A percentile compares a stretch with the other conserved stretches of the same genome.
Evolutionary conservation across 495 filamentous ascomycete genomes (phyloP).

Genomic region (Tuber magnatum): DNA sequence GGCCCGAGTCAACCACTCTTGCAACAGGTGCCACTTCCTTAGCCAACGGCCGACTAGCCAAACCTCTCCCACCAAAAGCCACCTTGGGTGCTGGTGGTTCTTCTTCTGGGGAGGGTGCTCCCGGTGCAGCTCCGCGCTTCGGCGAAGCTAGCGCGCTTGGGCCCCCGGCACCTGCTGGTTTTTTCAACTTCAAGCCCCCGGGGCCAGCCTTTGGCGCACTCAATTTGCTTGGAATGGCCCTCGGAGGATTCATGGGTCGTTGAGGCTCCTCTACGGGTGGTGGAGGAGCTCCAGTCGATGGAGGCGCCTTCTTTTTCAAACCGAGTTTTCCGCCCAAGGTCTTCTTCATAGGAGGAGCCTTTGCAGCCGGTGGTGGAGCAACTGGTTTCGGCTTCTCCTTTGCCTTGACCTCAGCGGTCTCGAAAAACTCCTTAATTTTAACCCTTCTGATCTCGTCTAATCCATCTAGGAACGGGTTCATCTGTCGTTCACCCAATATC

Average conservation of each 20-base stretch:
- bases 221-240: constrained; percentile 55
- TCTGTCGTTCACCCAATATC: constrained; percentile 94
- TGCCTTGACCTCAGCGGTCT: constrained; percentile 87
- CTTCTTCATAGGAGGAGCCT: constrained; percentile 50
- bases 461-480: constrained; percentile 90
- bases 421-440: constrained; percentile 93
- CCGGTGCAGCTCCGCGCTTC: constrained; percentile 52
- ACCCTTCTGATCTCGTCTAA: constrained; percentile 92
- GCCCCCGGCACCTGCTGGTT: constrained; percentile 51
- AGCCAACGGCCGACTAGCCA: constrained; percentile 79
- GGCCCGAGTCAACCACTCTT: constrained; percentile 50
- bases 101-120: constrained; percentile 50
- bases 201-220: constrained; percentile 54
- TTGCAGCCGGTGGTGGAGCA: constrained; percentile 59
- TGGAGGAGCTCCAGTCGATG: constrained; percentile 47
- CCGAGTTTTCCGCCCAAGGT: constrained; percentile 44
- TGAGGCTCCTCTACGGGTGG: constrained; percentile 44
- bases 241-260: constrained; percentile 46
- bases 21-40: constrained; percentile 54
- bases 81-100: constrained; percentile 58
- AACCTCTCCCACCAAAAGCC: constrained; percentile 65
- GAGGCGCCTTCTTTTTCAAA: constrained; percentile 48
- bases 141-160: constrained; percentile 57
- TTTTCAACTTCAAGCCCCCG: constrained; percentile 64
- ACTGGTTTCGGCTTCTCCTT: constrained; percentile 91